These are phyloP conservation scores for Alisma plantagoaquatica DNA, from an alignment of 106 monocot species.

Conservation along the genomic window DNA sequence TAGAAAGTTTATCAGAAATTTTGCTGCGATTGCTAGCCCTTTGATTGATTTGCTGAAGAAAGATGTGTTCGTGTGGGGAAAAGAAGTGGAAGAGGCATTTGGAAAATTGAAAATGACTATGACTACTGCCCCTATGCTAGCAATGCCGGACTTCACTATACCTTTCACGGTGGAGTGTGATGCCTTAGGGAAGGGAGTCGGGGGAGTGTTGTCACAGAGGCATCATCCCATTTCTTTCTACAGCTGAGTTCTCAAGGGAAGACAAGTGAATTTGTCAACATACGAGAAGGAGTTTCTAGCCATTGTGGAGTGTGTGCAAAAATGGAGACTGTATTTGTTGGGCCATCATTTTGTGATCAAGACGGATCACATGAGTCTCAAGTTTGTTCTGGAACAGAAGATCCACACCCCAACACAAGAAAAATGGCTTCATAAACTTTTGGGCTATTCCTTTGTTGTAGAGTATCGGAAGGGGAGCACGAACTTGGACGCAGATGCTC, in stretches of 20 bases:
- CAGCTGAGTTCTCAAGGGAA: not conserved
- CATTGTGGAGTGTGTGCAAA: not conserved
- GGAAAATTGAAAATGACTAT: not conserved
- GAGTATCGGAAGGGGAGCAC: not conserved
- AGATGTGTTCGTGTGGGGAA: not conserved
- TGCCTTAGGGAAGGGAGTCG: not conserved
- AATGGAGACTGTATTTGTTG: constrained; percentile 5
- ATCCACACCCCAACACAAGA: not conserved
- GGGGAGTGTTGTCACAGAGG: not conserved
- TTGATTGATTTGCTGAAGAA: not conserved
- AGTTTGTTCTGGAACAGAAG: not conserved
- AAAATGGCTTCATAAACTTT: not conserved
- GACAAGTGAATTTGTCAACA: not conserved
- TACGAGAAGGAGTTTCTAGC: constrained; percentile 6
- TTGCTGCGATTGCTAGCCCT: not conserved
- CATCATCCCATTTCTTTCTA: not conserved
- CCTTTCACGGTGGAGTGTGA: constrained; percentile 1
- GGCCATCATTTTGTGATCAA: not conserved
- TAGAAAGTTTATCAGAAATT: not conserved
- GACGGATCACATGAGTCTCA: constrained; percentile 4
- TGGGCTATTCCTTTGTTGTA: constrained; percentile 1
- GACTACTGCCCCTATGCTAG: not conserved
- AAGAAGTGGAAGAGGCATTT: not conserved
- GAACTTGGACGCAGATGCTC: not conserved
- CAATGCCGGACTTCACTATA: not conserved